Evolutionary conservation across 2,329 filamentous ascomycete genomes (phyloP), one percentile per base, ranked within the genome.

Genomic region (Cytospora mali): DNA sequence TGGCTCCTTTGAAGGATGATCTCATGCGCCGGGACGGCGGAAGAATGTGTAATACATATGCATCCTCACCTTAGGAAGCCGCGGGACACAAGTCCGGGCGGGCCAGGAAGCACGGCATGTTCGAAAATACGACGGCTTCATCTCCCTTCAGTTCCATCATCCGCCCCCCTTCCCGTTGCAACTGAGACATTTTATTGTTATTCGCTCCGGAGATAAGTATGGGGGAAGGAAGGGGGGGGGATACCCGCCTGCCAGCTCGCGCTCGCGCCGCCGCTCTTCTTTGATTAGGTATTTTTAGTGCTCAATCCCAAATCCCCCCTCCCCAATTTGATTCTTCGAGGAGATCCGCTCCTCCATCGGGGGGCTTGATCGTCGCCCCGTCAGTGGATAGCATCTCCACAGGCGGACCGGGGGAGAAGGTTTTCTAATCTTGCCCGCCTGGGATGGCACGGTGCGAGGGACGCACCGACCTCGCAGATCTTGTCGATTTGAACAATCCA

Each of bases 401-500:
- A 9, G 7, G 42, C 10, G 39, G n/a, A 23, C 39, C 16, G 21
- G 39, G 39, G 39, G n/a, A 6, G 35, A n/a, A 18, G 35, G 16
- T n/a, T 6, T 46, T 7, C n/a, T 10, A 23, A 21, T 23, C n/a
- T 21, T 23, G 42, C n/a, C 42, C 11, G 42, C n/a, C 42, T 9
- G 42, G 42, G 42, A n/a, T 46, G 42, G 42, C 42, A 46, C 42
- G 42, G 42, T 46, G 42, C 42, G n/a, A 23, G n/a, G n/a, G 42
- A 23, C 42, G 42, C 42, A 46, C 42, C n/a, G 21, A 46, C 21
- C 6, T 46, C 42, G 42, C n/a, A 46, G 42, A 46, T 46, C n/a
- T 46, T 18, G n/a, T 46, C 42, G 42, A 46, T 46, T 46, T 46
- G 1, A 46, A 21, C n/a, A 46, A 46, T n/a, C 42, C 42, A 46